Evolutionary conservation across 1,284 basidiomycete species (phyloP), one percentile per base, ranked within the genome.

Genomic region (Cryptococcus neoformans): DNA sequence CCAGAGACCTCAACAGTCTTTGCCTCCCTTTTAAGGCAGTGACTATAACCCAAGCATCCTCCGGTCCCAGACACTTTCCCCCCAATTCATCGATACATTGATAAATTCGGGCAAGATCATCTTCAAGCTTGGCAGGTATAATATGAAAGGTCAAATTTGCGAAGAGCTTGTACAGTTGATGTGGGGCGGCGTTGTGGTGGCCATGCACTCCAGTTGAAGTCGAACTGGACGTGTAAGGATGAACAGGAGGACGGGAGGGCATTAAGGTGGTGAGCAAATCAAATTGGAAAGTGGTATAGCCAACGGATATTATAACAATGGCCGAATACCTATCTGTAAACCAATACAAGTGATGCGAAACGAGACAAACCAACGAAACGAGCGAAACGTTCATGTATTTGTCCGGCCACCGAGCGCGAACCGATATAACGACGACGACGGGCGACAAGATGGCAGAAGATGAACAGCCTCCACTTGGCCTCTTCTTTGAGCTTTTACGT

Each of bases 21-120:
- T 72, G 68, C 41, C 69, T 56, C 0, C 76, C 76, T 35, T 60
- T 62, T 5, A 78, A 54, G 3, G 66, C 70, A 8, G 72, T 76
- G 12, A 78, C 45, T 8, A 74, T 61, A 5, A 75, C 35, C 3
- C 58, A 48, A 10, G 68, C 68, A 4, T 65, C 56, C 6, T 64
- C 62, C 0, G 66, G n/a, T 0, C 59, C 45, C 0, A 68, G 64
- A n/a, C 62, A 58, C 40, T 54, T 56, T 14, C 74, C 76, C 6
- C 75, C 76, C 3, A 78, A 63, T n/a, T 68, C 68, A 16, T 69
- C 69, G 35, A 77, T 70, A 37, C 62, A 61, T 12, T 52, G 17
- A 46, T 71, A 71, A 17, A 63, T 53, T 12, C 50, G 48, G 14
- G 49, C 44, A 54, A 94, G 83, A 12, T 67, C 62, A 37, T 57